Base-by-base conservation (phyloP, 768 basidiomycete genomes). In the Polyporus arcularius region DNA sequence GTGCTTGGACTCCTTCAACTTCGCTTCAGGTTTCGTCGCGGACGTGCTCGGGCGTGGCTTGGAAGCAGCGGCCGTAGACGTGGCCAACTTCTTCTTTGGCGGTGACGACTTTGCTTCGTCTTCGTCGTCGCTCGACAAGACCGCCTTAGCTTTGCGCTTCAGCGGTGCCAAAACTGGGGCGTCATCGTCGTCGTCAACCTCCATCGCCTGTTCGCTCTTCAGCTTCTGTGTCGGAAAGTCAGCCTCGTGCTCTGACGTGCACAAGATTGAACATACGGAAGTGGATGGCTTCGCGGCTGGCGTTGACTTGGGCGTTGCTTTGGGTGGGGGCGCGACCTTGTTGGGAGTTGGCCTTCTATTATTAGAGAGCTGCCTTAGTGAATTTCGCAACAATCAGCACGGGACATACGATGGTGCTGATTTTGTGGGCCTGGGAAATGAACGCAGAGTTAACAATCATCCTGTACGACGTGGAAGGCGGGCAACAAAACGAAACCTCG, bases 1-100 rank as follows among this genome's bases (percentile, higher is more conserved):
- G 30, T 42, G 56, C 57, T 53, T 58, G 3, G 40, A 64, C 43
- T 53, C 47, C 41, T 59, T 55, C 0, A 58, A 15, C 54, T 68
- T 71, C 0, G 74, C 62, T 55, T 72, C 71, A 12, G 70, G 41
- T 39, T 65, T 70, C 46, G 69, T 57, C 11, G 65, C 11, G 14
- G 58, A 58, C 10, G 47, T 60, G 16, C 52, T 60, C 18, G 57
- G 26, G 48, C 53, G 60, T 45, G 65, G 54, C 46, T 60, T 60
- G 31, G 59, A 53, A 1, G 66, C 40, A 11, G 63, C 40, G 14
- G 57, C 14, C 1, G 65, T 11, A 2, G 59, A 41, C 1, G 73
- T 63, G 0, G 75, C 74, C 14, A 67, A 55, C 59, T 80, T 81
- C 72, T 81, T 81, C 71, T 73, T 78, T 2, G 77, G 77, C 1